Percentiles rank a stretch among this genome's conserved stretches.
These are phyloP conservation scores for Ogataea chonburiensis DNA, from an alignment of 805 yeast genomes.

Conservation along the genomic window DNA sequence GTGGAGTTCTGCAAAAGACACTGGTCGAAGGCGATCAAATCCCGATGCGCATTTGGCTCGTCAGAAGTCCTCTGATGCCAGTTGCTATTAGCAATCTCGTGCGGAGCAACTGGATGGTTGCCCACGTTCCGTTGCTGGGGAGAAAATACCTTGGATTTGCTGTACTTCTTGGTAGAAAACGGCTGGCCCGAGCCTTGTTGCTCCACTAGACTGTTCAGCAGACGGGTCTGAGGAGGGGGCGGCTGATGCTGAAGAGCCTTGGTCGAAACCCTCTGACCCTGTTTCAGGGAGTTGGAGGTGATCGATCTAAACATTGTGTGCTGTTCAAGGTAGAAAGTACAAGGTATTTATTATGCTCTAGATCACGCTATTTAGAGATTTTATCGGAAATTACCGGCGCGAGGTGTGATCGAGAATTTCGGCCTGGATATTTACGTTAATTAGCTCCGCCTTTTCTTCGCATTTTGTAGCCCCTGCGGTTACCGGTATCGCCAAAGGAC, in stretches of 20 bases:
- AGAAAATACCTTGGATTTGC: conserved; percentile 5
- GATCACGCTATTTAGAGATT: conserved; percentile 9
- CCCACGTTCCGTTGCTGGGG: conserved; percentile 14
- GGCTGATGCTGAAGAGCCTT: conserved; percentile 34
- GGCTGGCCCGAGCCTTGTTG: conserved; percentile 16
- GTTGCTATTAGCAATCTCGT: conserved; percentile 11
- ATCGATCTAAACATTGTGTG: conserved; percentile 31
- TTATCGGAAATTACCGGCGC: conserved; percentile 15
- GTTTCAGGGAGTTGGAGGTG: conserved; percentile 31
- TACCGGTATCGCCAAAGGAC: conserved; percentile 8
- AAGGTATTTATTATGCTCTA: conserved; percentile 7
- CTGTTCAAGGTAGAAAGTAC: neutral
- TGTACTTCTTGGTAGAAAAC: conserved; percentile 7
- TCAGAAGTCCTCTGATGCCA: conserved; percentile 18
- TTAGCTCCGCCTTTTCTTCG: conserved; percentile 7
- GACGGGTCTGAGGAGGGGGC: conserved; percentile 23
- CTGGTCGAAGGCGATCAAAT: conserved; percentile 51
- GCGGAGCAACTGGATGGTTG: conserved; percentile 11
- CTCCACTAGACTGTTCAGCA: conserved; percentile 25
- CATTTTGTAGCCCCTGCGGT: conserved; percentile 5
- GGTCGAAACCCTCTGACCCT: conserved; percentile 34
- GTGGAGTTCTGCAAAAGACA: conserved; percentile 38
- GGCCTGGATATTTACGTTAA: conserved; percentile 1
- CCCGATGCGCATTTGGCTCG: conserved; percentile 45
- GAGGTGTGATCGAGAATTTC: conserved; percentile 6